Base-by-base conservation (phyloP, 116 monocot genomes). In the Phalaenopsis hybrid region DNA sequence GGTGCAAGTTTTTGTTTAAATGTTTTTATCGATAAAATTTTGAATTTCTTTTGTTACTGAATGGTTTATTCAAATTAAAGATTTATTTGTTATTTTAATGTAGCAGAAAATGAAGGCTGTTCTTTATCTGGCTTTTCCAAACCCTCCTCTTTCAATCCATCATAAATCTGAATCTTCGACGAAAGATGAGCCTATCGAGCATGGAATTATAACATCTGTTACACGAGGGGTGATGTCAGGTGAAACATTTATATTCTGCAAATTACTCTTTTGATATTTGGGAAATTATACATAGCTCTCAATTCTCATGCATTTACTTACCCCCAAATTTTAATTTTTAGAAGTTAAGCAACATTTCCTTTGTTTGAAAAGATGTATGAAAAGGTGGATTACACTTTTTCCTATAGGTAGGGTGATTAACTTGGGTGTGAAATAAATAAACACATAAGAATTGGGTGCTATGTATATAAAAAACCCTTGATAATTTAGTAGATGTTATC, bases 221-320 rank as follows among this genome's bases (percentile, higher is more conserved):
- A 92, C 90, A 31, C 85, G 88, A 85, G 98, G 98, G 45, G 76
- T 79, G 9, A 93, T 98, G 90, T 85, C 90, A 83, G 93, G 98
- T 96, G 86, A 87, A 76, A 69, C 76, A 17, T 85, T 76, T 44
- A 74, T 51, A 9, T 41, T 18, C 7, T 77, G 23, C 31, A 52
- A 75, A 46, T 75, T 7, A 15, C 45, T 41, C 15, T 37, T 37
- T 37, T 37, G 37, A 37, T 37, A 1, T 2, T 37, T 37, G 3
- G 37, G 37, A 37, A 37, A 37, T 37, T 37, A 37, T 37, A 37
- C 37, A 37, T 37, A 37, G 37, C 37, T 2, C 37, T 37, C 37
- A 37, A 37, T 37, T 37, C 37, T 37, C 1, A 37, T 37, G 37
- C 37, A 37, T 37, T 37, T 37, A 37, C 37, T 37, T 37, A 37